Evolutionary conservation across 1,284 basidiomycete species (phyloP).

Genomic region (Grifola frondosa): DNA sequence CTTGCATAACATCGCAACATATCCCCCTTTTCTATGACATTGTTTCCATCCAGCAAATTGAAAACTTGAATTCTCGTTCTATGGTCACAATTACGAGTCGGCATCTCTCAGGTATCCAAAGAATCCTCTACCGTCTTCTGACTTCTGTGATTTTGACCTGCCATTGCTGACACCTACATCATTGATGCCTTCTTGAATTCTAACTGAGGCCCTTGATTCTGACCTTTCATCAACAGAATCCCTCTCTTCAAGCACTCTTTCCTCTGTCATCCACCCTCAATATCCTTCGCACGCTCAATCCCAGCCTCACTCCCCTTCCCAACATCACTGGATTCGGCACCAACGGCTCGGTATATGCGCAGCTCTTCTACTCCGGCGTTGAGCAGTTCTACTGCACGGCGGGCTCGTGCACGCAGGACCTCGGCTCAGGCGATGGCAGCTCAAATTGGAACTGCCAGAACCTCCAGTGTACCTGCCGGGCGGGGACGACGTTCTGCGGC

Average conservation of each 20-base stretch:
- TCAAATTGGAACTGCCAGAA: conserved; percentile 67
- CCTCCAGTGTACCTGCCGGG: conserved; percentile 72
- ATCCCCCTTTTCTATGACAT: too few species aligned
- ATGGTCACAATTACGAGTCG: too few species aligned
- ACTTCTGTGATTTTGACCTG: too few species aligned
- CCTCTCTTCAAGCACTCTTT: conserved; percentile 74
- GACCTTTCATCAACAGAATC: conserved; percentile 68
- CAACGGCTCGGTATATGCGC: conserved; percentile 61
- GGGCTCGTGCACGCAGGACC: conserved; percentile 64
- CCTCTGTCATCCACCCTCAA: conserved; percentile 69
- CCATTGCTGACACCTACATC: background rate
- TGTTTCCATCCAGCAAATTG: too few species aligned
- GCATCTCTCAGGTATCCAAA: too few species aligned
- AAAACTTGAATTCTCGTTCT: too few species aligned
- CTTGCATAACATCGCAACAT: conserved; percentile 9
- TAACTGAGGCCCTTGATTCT: too few species aligned
- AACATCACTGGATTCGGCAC: conserved; percentile 63
- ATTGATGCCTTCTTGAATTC: too few species aligned
- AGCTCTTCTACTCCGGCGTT: conserved; percentile 80
- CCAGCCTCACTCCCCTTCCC: conserved; percentile 63
- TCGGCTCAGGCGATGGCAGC: conserved; percentile 37
- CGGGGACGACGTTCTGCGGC: conserved; percentile 75
- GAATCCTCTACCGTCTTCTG: too few species aligned
- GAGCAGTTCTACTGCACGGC: conserved; percentile 85
- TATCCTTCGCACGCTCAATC: conserved; percentile 73